Base-by-base conservation (phyloP, 106 monocot species). In the Dioscorea zingiberensis region DNA sequence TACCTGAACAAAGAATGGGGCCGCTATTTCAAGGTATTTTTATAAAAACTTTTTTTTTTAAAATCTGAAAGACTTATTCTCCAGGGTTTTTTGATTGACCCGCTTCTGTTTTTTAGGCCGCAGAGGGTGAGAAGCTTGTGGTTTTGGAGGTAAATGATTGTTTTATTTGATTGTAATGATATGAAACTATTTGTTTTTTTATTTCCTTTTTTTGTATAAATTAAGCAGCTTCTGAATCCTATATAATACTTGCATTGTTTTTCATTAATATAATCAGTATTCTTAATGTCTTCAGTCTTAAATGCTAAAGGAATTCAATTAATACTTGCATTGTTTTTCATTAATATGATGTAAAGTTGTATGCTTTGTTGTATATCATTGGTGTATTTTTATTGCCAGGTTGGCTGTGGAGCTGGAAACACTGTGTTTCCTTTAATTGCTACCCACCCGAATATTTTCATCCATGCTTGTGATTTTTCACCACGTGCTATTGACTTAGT, bases 1-100 rank as follows among this genome's bases (percentile, higher is more conserved):
- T 97, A 97, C 64, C 75, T 97, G 78, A 81, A 97, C 62, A 97
- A 97, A 73, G 95, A 97, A 84, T 97, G 95, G 95, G 95, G 95
- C 2, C 25, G 27, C 28, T 73, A 97, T 71, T 97, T 97, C 47
- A 51, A 51, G 18, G 51, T 51, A 9, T 51, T 51, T 38, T 55
- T 13, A 25, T 25, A 55, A 44, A n/a, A 62, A 5, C 3, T 23
- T 58, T 64, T 2, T 10, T 55, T 56, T 53, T 64, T 55, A 9
- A 18, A 19, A 0, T 51, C 28, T 53, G 47, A 53, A 48, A 45
- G 54, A 38, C 38, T 38, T 38, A 26, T 46, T 54, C 9, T 51
- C 17, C 21, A 28, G 23, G 47, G n/a, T n/a, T 70, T 4, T 28
- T 61, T 44, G n/a, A 22, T 49, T 48, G 3, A 44, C 60, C 25